Evolutionary conservation across 2,329 filamentous ascomycete genomes (phyloP), one percentile per base, ranked within the genome.

Genomic region (Pyricularia sp.): DNA sequence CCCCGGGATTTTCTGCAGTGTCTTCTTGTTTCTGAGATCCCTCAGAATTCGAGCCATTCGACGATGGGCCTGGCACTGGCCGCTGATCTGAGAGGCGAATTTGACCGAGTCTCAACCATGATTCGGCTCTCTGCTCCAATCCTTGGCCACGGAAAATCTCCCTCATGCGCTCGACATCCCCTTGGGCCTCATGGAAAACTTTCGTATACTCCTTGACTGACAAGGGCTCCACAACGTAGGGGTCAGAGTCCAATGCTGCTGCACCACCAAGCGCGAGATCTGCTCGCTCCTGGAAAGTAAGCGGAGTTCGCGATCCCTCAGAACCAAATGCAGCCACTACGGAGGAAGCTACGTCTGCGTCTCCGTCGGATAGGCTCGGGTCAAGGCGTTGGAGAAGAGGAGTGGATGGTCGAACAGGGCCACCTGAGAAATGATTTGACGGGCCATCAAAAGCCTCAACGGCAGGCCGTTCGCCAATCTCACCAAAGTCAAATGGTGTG

Each of bases 81-180:
- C 55, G 9, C 24, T 59, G 55, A 16, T 59, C 55, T 28, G 55
- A 26, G 28, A 28, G 13, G 6, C 24, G 55, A 19, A 28, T 59
- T 24, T 59, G 55, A 28, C 55, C 24, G 24, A 83, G 76, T 35
- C 80, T 78, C 12, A 88, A 79, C 78, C 86, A 84, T 72, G 85
- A 84, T 12, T 78, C 77, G 40, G 90, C 78, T 62, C 82, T 81
- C 12, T 84, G 82, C 65, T 83, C 78, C 2, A 84, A 78, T 4
- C 82, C 79, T 69, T 88, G 85, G 49, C 84, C 80, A 53, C 82
- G 80, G 35, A 88, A 85, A 26, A 89, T 84, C 55, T 79, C 77
- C 3, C 88, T 68, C 30, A 89, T 84, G 66, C 79, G 80, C 44
- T 82, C 78, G 0, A 81, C 80, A 68, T 88, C 81, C 4, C 86